Percentiles rank a stretch among this genome's conserved stretches.
Conservation (phyloP, 176 grass and related monocot genomes). For the Lolium rigidum region DNA sequence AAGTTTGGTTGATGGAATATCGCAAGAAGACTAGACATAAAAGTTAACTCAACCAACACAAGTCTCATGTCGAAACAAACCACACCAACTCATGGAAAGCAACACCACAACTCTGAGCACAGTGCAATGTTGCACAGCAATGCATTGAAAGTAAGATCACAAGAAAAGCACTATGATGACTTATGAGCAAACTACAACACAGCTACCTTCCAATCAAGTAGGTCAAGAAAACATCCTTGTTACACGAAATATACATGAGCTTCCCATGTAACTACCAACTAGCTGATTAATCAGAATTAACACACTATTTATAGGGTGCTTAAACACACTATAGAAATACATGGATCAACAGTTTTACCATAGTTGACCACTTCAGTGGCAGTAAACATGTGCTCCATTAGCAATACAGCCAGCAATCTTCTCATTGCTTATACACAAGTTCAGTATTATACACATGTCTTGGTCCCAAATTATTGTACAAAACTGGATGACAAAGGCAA, state of each 20-base stretch:
- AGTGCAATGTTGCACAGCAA: background rate
- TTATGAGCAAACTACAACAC: slow-evolving; percentile 10
- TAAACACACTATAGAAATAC: slow-evolving; percentile 23
- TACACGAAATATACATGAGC: slow-evolving; percentile 27
- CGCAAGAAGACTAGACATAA: background rate
- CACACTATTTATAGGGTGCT: slow-evolving; percentile 21
- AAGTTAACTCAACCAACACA: slow-evolving; percentile 18
- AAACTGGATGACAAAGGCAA: slow-evolving; percentile 41
- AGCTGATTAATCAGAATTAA: background rate
- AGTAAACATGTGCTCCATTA: slow-evolving; percentile 38
- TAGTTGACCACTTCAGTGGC: background rate
- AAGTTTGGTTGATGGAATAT: background rate
- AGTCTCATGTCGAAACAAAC: background rate
- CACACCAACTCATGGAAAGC: background rate
- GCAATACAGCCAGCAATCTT: slow-evolving; percentile 22
- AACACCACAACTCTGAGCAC: slow-evolving; percentile 24
- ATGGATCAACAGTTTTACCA: slow-evolving; percentile 19
- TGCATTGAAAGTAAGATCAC: background rate
- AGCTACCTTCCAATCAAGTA: background rate
- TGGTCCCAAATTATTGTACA: slow-evolving; percentile 20
- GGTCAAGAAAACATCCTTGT: background rate
- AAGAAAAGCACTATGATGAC: background rate
- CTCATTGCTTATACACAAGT: slow-evolving; percentile 32
- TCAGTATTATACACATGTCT: slow-evolving; percentile 30
- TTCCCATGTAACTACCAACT: background rate